Percentiles rank a stretch among this genome's conserved stretches.
phyloP scores from a whole-genome alignment of 352 stramenopile genomes.

The Peronospora belbahrii region DNA sequence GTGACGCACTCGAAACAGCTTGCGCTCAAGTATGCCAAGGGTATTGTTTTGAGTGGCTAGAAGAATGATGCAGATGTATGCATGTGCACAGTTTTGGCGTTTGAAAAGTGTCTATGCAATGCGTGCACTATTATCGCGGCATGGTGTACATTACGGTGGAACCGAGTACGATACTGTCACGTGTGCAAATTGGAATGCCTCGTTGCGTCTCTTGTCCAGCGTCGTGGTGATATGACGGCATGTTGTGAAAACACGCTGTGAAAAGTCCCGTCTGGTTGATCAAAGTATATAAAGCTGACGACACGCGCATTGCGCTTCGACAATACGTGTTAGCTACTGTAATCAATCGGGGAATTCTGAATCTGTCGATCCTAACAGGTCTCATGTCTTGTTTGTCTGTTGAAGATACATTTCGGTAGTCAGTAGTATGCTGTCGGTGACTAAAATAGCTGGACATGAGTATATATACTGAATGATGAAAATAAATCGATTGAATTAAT shows the following conservation, averaged over 20 bases:
- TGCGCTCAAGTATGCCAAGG: conserved; percentile 58
- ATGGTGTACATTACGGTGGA: conserved; percentile 2
- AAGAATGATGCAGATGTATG: conserved; percentile 1
- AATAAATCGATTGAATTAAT: no score
- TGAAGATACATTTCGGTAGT: no score
- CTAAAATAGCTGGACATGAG: no score
- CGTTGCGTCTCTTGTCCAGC: not conserved
- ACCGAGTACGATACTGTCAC: conserved; percentile 13
- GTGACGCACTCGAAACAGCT: conserved; percentile 80
- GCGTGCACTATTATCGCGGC: not conserved
- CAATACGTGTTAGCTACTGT: no score
- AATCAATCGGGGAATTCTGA: no score
- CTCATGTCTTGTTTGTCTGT: not conserved
- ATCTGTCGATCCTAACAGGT: conserved; percentile 40
- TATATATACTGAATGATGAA: no score
- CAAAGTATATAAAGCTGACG: conserved; percentile 1
- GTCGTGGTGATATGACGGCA: conserved; percentile 13
- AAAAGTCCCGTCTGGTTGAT: conserved; percentile 5
- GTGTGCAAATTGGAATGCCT: not conserved
- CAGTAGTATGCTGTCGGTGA: no score
- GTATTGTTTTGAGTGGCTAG: conserved; percentile 20
- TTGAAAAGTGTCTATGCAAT: not conserved
- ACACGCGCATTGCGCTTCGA: not conserved
- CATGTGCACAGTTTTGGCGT: conserved; percentile 9
- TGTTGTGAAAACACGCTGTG: not conserved